phyloP scores from a whole-genome alignment of 352 stramenopile species.

The Poterioochromonas sp. region DNA sequence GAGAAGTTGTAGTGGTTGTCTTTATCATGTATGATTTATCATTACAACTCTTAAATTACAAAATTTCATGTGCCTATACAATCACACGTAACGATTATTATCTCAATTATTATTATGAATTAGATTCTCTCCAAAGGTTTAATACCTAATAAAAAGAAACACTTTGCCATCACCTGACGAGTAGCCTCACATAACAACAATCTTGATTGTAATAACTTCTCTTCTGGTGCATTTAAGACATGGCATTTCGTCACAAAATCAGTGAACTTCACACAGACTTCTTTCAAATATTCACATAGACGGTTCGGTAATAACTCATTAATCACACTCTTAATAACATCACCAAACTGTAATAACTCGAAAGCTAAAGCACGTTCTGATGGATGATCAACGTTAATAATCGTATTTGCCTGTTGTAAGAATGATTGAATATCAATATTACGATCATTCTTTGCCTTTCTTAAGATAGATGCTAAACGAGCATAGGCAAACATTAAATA shows the following conservation, averaged over 20 bases:
- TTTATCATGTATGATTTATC: no score
- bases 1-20: no score
- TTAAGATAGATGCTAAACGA: constrained; percentile 90
- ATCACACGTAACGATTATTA: no score
- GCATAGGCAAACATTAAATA: constrained; percentile 98
- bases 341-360: constrained; percentile 87
- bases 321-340: constrained; percentile 82
- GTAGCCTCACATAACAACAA: constrained; percentile 91
- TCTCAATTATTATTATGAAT: no score
- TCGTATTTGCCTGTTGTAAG: constrained; percentile 45
- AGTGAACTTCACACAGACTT: constrained; percentile 86
- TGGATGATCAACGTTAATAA: constrained; percentile 51
- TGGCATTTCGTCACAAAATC: constrained; percentile 96
- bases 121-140: constrained; percentile 85
- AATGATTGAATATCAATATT: constrained; percentile 59
- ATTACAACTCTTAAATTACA: no score
- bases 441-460: constrained; percentile 55
- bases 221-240: constrained; percentile 70
- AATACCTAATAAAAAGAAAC: constrained; percentile 83
- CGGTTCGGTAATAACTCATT: constrained; percentile 91
- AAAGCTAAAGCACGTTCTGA: constrained; percentile 71
- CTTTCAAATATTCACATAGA: constrained; percentile 96
- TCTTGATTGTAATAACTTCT: constrained; percentile 81
- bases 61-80: no score
- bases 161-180: constrained; percentile 83